Base-by-base conservation (phyloP, 75 land plant species). In the Gnetum montanum region DNA sequence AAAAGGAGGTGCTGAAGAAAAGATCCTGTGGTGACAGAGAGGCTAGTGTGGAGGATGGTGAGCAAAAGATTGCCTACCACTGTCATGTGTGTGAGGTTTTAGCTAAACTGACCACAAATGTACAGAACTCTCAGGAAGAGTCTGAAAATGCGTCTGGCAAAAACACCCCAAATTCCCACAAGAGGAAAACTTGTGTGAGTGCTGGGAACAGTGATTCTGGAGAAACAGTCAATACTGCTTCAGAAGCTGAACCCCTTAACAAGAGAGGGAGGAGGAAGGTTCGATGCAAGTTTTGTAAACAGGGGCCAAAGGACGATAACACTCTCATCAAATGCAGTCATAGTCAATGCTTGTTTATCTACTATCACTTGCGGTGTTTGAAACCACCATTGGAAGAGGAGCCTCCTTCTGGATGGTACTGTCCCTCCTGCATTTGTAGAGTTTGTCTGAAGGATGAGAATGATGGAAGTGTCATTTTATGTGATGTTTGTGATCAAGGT, bases 401-500 rank as follows among this genome's bases (percentile, higher is more conserved):
- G 3, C 57, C 76, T 35, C 63, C 68, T 6, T 23, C 63, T 25
- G 33, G 73, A 28, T 86, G 91, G 91, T 82, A 79, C 46, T 82
- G 91, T 69, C 91, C 86, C 35, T 86, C 86, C 26, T 86, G 91
- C 64, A 73, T 86, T 13, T 93, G 98, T 46, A 73, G 84, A 60
- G 65, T 43, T 48, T 93, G 98, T 61, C 69, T 75, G 20, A 43
- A 45, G 3, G 83, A 93, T 62, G 65, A 63, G 55, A 81, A 93
- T 36, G 89, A 93, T 60, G 84, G 84, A 6, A 64, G 63, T 31
- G 81, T 93, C 29, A 67, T 82, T 25, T 25, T 93, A 3, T 93
- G 98, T 69, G 98, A 93, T 70, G 79, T 65, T 57, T 93, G 98
- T 75, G 95, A 93, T 73, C 79, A 82, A 52, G 95, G 76, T 6